These are phyloP conservation scores for Penicillium angulare DNA, from an alignment of 495 filamentous ascomycete genomes.

Conservation along the genomic window DNA sequence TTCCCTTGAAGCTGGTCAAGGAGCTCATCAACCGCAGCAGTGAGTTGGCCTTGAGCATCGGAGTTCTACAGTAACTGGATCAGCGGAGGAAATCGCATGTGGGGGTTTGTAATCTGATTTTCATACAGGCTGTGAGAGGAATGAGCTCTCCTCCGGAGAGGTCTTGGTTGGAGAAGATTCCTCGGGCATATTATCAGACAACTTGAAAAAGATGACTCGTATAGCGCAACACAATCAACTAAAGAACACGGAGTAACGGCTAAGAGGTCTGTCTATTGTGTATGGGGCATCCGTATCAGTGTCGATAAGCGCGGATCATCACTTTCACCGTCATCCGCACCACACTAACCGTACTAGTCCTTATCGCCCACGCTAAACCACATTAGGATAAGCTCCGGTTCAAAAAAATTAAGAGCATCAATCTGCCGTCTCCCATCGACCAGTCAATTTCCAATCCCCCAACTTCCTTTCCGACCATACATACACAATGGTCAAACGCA, in stretches of 20 bases:
- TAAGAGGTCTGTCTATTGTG: too few species aligned
- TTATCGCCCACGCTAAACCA: constrained; percentile 30
- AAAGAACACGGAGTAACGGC: too few species aligned
- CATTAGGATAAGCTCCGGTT: constrained; percentile 25
- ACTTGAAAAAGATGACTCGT: neutral
- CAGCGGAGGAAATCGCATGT: constrained; percentile 1
- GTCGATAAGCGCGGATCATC: constrained; percentile 32
- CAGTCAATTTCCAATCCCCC: constrained; percentile 12
- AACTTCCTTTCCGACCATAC: constrained; percentile 12
- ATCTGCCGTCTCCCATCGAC: constrained; percentile 16
- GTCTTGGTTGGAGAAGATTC: constrained; percentile 17
- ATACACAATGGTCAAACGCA: constrained; percentile 57
- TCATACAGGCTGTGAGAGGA: constrained; percentile 24
- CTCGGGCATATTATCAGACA: constrained; percentile 20
- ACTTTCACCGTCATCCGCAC: constrained; percentile 10
- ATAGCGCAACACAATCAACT: too few species aligned
- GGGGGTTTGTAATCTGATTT: neutral
- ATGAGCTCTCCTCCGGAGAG: constrained; percentile 17
- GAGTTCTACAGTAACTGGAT: constrained; percentile 28
- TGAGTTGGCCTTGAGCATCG: constrained; percentile 60
- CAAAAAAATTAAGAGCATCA: constrained; percentile 43
- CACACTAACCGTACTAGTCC: constrained; percentile 13
- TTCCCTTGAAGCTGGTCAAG: constrained; percentile 81
- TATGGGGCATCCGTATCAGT: constrained; percentile 1
- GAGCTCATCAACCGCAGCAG: constrained; percentile 78